Evolutionary conservation across 805 yeast genomes (phyloP), one percentile per base, ranked within the genome.

Genomic region (Dipodascopsis uninucleata): DNA sequence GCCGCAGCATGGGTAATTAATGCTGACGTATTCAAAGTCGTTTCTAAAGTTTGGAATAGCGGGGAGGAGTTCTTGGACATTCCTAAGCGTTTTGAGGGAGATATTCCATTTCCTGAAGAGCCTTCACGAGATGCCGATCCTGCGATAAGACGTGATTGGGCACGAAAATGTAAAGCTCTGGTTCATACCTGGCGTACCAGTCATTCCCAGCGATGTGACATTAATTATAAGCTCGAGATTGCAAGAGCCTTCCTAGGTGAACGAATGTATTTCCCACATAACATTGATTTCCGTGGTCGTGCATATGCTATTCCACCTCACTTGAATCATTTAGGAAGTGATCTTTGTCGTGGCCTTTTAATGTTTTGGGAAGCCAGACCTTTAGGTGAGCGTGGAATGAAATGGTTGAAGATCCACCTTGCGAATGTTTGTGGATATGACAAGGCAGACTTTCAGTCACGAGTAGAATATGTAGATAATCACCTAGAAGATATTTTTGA

Each of bases 1-100:
- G 68, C 72, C 31, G 85, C 97, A 1, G 75, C 96, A 0, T 93
- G 98, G 98, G 84, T 97, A 1, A 81, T 93, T 26, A 93, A 93
- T 62, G 76, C 78, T 41, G 71, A 69, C 20, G 70, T 93, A 4
- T 80, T 86, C 52, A 73, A 79, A 26, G 72, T 85, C 3, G 74
- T 93, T 56, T 76, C 85, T 3, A 69, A 79, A 48, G 80, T 82
- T 46, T 93, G 98, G 98, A 93, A 93, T 63, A 71, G 81, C 0
- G 96, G 95, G 4, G 72, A 83, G 52, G 72, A 71, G 54, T 78
- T 85, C 66, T 64, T 82, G 62, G 82, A 87, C 58, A 77, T 90
- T 58, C 82, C 97, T 59, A 59, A 60, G 17, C 51, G 49, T 12
- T 22, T 18, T 14, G 60, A 56, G 18, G 76, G 71, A 6, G 63